Percentiles rank a stretch among this genome's conserved stretches.
Conservation (phyloP, 2,329 filamentous ascomycete genomes). For the Penicillium frequentans region DNA sequence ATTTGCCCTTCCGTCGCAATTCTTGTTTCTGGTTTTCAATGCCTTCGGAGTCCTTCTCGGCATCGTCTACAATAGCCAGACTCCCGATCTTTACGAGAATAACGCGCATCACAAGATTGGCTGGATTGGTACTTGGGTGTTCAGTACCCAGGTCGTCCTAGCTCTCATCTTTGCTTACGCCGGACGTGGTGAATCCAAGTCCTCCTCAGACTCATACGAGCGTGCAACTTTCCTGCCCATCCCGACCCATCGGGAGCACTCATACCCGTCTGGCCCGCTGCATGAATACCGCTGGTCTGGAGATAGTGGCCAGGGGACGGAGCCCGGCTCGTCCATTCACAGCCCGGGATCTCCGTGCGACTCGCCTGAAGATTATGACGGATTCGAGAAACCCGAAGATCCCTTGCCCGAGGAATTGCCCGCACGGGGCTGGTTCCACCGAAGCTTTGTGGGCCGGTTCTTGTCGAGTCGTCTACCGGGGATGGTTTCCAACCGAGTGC, state of each 20-base stretch:
- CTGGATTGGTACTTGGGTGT: slow-evolving; percentile 76
- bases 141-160: slow-evolving; percentile 68
- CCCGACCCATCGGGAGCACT: slow-evolving; percentile 53
- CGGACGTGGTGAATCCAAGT: slow-evolving; percentile 42
- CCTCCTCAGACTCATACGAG: slow-evolving; percentile 43
- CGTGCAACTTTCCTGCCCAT: slow-evolving; percentile 63
- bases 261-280: slow-evolving; percentile 38
- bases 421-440: slow-evolving; percentile 45
- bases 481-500: slow-evolving; percentile 57
- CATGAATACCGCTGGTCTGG: slow-evolving; percentile 61
- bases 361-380: slow-evolving; percentile 49
- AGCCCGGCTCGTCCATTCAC: slow-evolving; percentile 66
- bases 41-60: slow-evolving; percentile 64
- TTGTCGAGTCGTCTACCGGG: slow-evolving; percentile 56
- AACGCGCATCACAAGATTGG: slow-evolving; percentile 88
- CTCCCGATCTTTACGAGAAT: slow-evolving; percentile 80
- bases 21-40: slow-evolving; percentile 66
- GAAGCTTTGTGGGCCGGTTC: slow-evolving; percentile 50
- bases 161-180: slow-evolving; percentile 64
- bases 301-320: slow-evolving; percentile 74
- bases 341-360: slow-evolving; percentile 65
- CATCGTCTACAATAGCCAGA: slow-evolving; percentile 73
- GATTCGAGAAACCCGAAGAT: slow-evolving; percentile 48
- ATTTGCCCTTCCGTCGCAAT: slow-evolving; percentile 68
- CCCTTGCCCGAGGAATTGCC: slow-evolving; percentile 44